Conservation (phyloP, 345 rosid genomes). For the Aegle marmelos region DNA sequence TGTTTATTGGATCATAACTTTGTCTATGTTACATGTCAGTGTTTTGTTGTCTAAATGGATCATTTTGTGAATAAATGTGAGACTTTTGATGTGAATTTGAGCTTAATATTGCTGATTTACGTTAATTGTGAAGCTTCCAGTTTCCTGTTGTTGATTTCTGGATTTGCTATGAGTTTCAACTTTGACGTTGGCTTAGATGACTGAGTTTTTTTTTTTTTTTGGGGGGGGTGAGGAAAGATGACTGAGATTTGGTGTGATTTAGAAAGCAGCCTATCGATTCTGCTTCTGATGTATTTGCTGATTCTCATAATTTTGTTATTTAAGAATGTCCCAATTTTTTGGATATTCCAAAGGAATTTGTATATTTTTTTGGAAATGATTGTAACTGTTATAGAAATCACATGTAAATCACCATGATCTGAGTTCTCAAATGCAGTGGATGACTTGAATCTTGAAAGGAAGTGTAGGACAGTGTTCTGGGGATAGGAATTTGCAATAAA, state of each 20-base stretch:
- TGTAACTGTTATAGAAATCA: background rate
- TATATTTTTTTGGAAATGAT: background rate
- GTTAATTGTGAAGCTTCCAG: background rate
- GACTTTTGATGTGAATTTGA: background rate
- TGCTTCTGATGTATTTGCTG: background rate
- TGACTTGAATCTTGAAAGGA: background rate
- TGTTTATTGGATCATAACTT: background rate
- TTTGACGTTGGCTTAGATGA: background rate
- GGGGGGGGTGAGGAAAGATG: no score
- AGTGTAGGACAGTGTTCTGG: background rate
- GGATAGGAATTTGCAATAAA: background rate
- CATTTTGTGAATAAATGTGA: background rate
- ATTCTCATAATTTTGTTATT: background rate
- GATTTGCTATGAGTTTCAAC: background rate
- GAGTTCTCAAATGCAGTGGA: background rate
- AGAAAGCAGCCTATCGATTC: constrained; percentile 1
- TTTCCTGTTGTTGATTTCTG: background rate
- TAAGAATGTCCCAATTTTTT: constrained; percentile 18
- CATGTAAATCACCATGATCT: background rate
- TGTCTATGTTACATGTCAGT: background rate
- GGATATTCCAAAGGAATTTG: background rate
- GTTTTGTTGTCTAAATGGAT: background rate
- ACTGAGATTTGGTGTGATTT: constrained; percentile 1
- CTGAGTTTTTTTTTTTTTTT: no score
- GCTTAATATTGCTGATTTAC: background rate